Conservation (phyloP, 2,329 filamentous ascomycete species). For the Graphilbum sp. region DNA sequence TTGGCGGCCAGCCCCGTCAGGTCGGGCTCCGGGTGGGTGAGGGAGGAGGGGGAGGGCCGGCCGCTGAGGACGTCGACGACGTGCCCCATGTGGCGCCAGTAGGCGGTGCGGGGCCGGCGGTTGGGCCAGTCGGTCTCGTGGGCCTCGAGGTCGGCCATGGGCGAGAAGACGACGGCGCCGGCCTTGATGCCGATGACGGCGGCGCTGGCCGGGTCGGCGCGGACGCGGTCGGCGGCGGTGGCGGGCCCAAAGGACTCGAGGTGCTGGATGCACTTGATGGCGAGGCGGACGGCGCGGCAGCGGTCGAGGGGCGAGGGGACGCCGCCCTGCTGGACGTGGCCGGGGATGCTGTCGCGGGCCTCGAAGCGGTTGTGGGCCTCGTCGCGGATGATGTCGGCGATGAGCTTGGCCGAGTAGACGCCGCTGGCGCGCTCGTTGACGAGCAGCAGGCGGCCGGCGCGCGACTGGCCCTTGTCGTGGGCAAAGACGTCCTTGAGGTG, state of each 20-base stretch:
- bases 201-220: slow-evolving; percentile 55
- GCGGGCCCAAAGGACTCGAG: slow-evolving; percentile 61
- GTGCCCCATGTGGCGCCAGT: slow-evolving; percentile 68
- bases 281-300: slow-evolving; percentile 76
- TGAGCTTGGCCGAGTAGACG: slow-evolving; percentile 83
- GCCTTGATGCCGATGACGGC: slow-evolving; percentile 87
- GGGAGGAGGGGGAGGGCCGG: slow-evolving; percentile 36
- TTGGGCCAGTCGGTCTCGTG: slow-evolving; percentile 88
- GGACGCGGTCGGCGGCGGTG: slow-evolving; percentile 44
- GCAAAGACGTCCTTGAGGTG: slow-evolving; percentile 76
- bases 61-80: slow-evolving; percentile 77
- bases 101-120: slow-evolving; percentile 65
- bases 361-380: slow-evolving; percentile 89
- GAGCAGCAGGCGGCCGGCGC: slow-evolving; percentile 87
- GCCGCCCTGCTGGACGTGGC: slow-evolving; percentile 88
- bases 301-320: slow-evolving; percentile 93
- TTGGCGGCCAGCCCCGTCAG: slow-evolving; percentile 39
- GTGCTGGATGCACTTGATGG: slow-evolving; percentile 88
- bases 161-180: slow-evolving; percentile 72
- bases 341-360: slow-evolving; percentile 76
- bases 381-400: slow-evolving; percentile 89
- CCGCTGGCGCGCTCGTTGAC: slow-evolving; percentile 87
- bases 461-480: slow-evolving; percentile 71
- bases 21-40: slow-evolving; percentile 30
- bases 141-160: slow-evolving; percentile 66